A percentile compares a stretch with the other conserved stretches of the same genome.
Conservation (phyloP, 2,329 filamentous ascomycete genomes). For the Botryosphaeria dothidea region DNA sequence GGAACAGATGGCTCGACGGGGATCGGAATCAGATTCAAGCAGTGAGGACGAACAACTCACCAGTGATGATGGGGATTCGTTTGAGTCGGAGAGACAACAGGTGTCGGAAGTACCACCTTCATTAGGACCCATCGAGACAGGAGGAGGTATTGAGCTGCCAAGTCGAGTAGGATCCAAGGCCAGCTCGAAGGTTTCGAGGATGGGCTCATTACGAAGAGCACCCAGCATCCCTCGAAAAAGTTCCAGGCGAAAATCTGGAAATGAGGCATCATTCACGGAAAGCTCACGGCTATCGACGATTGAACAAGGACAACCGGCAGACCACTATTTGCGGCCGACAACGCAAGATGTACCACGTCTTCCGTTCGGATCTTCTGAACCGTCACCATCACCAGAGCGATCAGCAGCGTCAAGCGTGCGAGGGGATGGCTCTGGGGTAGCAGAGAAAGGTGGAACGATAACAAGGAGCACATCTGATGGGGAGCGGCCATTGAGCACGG, state of each 20-base stretch:
- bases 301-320: conserved; percentile 25
- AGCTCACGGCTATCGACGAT: conserved; percentile 32
- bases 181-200: conserved; percentile 42
- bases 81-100: conserved; percentile 40
- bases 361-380: conserved; percentile 38
- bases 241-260: conserved; percentile 50
- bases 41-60: not conserved
- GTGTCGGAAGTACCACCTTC: conserved; percentile 56
- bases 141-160: conserved; percentile 63
- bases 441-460: not conserved
- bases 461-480: not conserved
- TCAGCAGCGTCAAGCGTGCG: conserved; percentile 35
- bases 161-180: conserved; percentile 64
- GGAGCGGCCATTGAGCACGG: conserved; percentile 37
- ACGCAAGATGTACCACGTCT: conserved; percentile 27
- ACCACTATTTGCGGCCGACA: conserved; percentile 5
- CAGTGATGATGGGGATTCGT: conserved; percentile 46
- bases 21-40: not conserved
- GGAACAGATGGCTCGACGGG: not conserved
- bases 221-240: conserved; percentile 67
- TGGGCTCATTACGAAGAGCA: conserved; percentile 26
- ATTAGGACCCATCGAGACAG: conserved; percentile 62
- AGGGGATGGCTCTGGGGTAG: not conserved
- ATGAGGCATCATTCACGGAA: conserved; percentile 30
- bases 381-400: conserved; percentile 38